phyloP scores from a whole-genome alignment of 1,284 basidiomycete genomes.

The Cutaneotrichosporon daszewskae region DNA sequence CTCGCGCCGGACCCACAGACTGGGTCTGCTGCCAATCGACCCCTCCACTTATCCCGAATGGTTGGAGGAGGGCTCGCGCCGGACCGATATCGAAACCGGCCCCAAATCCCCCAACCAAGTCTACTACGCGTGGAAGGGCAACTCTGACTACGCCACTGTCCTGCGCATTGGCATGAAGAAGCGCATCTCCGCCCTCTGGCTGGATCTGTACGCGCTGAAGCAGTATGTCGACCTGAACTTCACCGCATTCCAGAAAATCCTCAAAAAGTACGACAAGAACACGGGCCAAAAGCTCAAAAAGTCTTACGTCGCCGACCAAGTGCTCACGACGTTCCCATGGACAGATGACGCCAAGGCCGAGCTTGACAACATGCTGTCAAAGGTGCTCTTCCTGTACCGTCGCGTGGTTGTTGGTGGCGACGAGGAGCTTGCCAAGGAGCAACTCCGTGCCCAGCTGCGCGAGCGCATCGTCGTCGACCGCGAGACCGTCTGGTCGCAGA shows the following conservation, averaged over 20 bases:
- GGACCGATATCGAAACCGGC: slow-evolving; percentile 2
- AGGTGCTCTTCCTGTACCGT: slow-evolving; percentile 70
- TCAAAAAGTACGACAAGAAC: slow-evolving; percentile 99
- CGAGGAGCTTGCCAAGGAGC: slow-evolving; percentile 62
- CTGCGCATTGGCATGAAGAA: slow-evolving; percentile 86
- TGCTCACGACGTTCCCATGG: slow-evolving; percentile 70
- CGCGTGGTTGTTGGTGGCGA: slow-evolving; percentile 81
- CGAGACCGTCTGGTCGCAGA: slow-evolving; percentile 83
- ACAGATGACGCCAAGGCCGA: slow-evolving; percentile 58
- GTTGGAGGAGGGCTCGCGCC: slow-evolving; percentile 14
- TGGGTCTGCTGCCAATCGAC: slow-evolving; percentile 31
- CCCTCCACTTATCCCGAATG: slow-evolving; percentile 28
- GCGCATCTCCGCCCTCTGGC: slow-evolving; percentile 80
- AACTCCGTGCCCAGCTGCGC: slow-evolving; percentile 80
- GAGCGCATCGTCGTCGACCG: slow-evolving; percentile 60
- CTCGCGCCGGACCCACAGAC: slow-evolving; percentile 6
- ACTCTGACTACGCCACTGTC: slow-evolving; percentile 79
- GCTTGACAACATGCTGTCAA: slow-evolving; percentile 59
- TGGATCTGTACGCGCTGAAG: slow-evolving; percentile 72
- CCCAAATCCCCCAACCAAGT: slow-evolving; percentile 14
- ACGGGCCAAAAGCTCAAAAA: slow-evolving; percentile 80
- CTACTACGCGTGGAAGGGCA: slow-evolving; percentile 66
- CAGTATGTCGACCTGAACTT: slow-evolving; percentile 94
- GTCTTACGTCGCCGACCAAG: slow-evolving; percentile 67
- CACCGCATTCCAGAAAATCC: slow-evolving; percentile 89